phyloP scores from a whole-genome alignment of 73 alveolate genomes.

The Stentor coeruleus region DNA sequence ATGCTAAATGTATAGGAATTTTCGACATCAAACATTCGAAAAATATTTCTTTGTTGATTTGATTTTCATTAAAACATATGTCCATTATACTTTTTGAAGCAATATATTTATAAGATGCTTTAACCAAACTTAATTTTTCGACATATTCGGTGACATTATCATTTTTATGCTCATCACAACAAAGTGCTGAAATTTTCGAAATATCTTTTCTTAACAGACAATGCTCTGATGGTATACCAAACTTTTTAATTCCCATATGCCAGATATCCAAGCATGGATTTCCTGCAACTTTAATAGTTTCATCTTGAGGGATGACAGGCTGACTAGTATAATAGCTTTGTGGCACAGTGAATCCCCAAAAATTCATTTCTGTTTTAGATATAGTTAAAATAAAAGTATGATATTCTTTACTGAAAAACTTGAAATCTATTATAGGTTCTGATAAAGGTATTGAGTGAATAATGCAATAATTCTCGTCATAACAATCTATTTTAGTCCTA shows the following conservation, averaged over 20 bases:
- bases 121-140: background rate
- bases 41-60: background rate
- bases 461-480: background rate
- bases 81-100: background rate
- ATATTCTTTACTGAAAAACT: background rate
- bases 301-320: background rate
- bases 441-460: background rate
- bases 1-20: conserved; percentile 15
- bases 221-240: background rate
- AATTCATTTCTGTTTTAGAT: too few species aligned
- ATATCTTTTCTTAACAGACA: background rate
- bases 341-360: background rate
- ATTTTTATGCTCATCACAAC: background rate
- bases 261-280: background rate
- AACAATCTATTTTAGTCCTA: background rate
- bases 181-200: background rate
- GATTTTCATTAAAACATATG: background rate
- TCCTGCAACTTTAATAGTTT: background rate
- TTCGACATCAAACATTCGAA: background rate
- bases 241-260: background rate
- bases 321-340: too few species aligned
- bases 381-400: too few species aligned
- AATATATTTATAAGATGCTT: background rate
- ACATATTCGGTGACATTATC: background rate
- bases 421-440: background rate